Evolutionary conservation across 352 stramenopile genomes (phyloP).

Genomic region (Phytopythium oedochilum): DNA sequence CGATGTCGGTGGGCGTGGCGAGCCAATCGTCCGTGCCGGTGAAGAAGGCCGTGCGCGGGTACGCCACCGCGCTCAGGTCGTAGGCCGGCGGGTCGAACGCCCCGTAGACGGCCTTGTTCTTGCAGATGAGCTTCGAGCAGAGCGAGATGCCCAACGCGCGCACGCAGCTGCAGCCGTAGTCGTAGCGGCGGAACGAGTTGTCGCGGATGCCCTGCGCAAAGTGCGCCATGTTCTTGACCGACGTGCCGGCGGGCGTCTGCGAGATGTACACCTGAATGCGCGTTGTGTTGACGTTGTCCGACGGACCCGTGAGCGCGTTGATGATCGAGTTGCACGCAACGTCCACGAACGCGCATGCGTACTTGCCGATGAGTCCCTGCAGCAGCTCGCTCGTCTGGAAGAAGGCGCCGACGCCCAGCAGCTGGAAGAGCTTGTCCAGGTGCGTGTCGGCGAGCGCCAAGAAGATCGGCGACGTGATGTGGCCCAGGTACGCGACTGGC

Average conservation of each 20-base stretch:
- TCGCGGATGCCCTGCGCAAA: constrained; percentile 58
- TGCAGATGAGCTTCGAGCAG: constrained; percentile 41
- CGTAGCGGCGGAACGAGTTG: constrained; percentile 51
- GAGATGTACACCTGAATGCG: constrained; percentile 61
- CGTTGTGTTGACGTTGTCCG: constrained; percentile 49
- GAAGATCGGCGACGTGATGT: constrained; percentile 40
- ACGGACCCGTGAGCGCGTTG: constrained; percentile 43
- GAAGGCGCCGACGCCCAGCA: constrained; percentile 42
- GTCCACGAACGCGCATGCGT: constrained; percentile 43
- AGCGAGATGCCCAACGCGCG: constrained; percentile 24
- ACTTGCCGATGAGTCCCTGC: constrained; percentile 47
- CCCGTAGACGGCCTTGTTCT: constrained; percentile 54
- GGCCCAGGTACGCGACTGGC: constrained; percentile 37
- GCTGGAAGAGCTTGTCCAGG: constrained; percentile 37
- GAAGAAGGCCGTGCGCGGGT: constrained; percentile 50
- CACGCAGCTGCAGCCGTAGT: constrained; percentile 52
- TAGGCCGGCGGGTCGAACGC: constrained; percentile 38
- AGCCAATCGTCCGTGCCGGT: constrained; percentile 48
- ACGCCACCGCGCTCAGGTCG: constrained; percentile 36
- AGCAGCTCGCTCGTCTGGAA: constrained; percentile 40
- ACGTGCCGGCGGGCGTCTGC: constrained; percentile 55
- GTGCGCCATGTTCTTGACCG: constrained; percentile 61
- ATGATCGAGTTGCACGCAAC: constrained; percentile 44
- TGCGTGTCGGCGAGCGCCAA: constrained; percentile 31
- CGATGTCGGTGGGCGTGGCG: constrained; percentile 34